A percentile compares a stretch with the other conserved stretches of the same genome.
Conservation (phyloP, 371 early-diverging fungal genomes). For the Batkoa obscura region DNA sequence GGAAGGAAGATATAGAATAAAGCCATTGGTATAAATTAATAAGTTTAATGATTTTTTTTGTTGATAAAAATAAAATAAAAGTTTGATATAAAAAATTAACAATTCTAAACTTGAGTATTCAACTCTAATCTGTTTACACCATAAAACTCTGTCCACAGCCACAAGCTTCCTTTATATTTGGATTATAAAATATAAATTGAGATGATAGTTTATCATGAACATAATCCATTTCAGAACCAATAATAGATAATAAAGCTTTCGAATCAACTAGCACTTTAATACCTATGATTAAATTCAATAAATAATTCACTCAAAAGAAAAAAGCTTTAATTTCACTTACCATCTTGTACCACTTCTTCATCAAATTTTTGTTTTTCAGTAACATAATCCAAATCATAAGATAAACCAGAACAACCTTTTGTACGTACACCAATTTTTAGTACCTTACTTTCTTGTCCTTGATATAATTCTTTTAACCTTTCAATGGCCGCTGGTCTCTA, state of each 20-base stretch:
- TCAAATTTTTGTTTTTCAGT: conserved; percentile 60
- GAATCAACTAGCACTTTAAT: conserved; percentile 84
- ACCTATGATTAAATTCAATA: conserved; percentile 25
- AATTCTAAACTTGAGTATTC: too few relatives aligned
- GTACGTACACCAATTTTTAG: conserved; percentile 62
- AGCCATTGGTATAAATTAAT: too few relatives aligned
- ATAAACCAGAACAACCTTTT: conserved; percentile 82
- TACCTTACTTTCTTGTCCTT: conserved; percentile 30
- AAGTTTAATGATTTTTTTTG: too few relatives aligned
- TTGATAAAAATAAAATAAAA: too few relatives aligned
- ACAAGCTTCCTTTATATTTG: conserved; percentile 90
- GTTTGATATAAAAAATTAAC: too few relatives aligned
- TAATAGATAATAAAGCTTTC: conserved; percentile 76
- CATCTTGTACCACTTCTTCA: conserved; percentile 87
- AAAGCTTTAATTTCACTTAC: conserved; percentile 20
- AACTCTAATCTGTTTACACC: too few relatives aligned
- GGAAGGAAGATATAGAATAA: too few relatives aligned
- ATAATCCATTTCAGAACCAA: conserved; percentile 95
- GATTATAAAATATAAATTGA: conserved; percentile 90
- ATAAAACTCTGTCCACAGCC: conserved; percentile 90
- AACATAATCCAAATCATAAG: conserved; percentile 75
- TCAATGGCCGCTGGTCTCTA: conserved; percentile 62
- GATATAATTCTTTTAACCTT: conserved; percentile 32
- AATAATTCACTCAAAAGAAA: not conserved
- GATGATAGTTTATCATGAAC: conserved; percentile 77